phyloP scores from a whole-genome alignment of 108 stramenopile species.

The Fragilariopsis cylindrus region DNA sequence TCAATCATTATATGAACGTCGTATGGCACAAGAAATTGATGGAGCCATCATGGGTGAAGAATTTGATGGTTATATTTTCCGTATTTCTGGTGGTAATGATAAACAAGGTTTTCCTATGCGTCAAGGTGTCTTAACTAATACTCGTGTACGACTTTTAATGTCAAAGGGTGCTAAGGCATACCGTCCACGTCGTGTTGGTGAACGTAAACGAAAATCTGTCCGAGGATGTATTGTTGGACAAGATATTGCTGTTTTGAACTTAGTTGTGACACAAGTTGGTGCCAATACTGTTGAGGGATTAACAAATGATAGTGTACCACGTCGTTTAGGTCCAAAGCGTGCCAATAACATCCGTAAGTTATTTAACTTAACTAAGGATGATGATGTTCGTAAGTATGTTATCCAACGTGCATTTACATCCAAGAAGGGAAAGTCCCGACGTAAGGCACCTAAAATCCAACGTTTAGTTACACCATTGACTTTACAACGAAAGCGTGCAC shows the following conservation, averaged over 20 bases:
- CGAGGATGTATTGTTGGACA: conserved; percentile 99
- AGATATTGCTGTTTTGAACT: conserved; percentile 98
- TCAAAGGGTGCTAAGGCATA: conserved; percentile 92
- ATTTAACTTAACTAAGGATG: conserved; percentile 99
- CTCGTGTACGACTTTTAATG: conserved; percentile 96
- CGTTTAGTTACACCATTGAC: conserved; percentile 96
- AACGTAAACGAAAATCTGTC: conserved; percentile 99
- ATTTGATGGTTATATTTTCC: conserved; percentile 97
- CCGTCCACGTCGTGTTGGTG: conserved; percentile 93
- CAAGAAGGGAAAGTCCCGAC: conserved; percentile 92
- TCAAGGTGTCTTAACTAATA: conserved; percentile 98
- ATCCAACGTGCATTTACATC: conserved; percentile 94
- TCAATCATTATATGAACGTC: conserved; percentile 97
- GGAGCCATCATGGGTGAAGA: conserved; percentile 96
- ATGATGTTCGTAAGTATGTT: conserved; percentile 99
- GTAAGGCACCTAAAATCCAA: conserved; percentile 99
- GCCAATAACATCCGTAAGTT: conserved; percentile 99
- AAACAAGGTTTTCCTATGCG: conserved; percentile 99
- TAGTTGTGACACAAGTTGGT: conserved; percentile 96
- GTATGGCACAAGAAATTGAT: conserved; percentile 98
- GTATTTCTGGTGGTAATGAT: conserved; percentile 99
- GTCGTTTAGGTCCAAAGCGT: conserved; percentile 99
- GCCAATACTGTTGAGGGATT: conserved; percentile 92
- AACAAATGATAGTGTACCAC: conserved; percentile 91
- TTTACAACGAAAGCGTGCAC: conserved; percentile 94